Conservation (phyloP, 306 rosid species). For the Vigna mungo region DNA sequence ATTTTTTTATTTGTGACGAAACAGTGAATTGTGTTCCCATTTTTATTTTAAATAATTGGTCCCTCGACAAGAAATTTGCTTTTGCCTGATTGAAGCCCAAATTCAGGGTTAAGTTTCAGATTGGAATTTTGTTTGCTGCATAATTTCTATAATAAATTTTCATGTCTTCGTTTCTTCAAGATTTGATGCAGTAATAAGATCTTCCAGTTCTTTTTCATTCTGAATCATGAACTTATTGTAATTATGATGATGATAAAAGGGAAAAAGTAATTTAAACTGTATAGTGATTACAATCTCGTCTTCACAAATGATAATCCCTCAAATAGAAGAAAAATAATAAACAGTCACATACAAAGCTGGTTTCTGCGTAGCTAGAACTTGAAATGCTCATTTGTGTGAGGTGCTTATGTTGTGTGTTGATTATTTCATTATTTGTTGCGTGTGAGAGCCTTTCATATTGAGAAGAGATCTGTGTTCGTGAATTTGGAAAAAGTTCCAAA, state of each 20-base stretch:
- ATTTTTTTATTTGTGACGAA: slow-evolving; percentile 9
- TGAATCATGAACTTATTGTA: not conserved
- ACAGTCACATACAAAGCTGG: not conserved
- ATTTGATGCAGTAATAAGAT: slow-evolving; percentile 32
- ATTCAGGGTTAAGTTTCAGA: slow-evolving; percentile 14
- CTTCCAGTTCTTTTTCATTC: slow-evolving; percentile 1
- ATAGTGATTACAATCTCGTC: not conserved
- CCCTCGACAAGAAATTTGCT: slow-evolving; percentile 1
- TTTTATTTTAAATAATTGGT: slow-evolving; percentile 27
- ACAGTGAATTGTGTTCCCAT: slow-evolving; percentile 4
- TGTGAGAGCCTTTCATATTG: slow-evolving; percentile 9
- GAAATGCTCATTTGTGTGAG: not conserved
- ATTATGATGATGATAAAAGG: not conserved
- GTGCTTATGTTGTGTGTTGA: not conserved
- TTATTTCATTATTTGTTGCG: slow-evolving; percentile 20
- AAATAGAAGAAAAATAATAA: not conserved
- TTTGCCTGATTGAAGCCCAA: slow-evolving; percentile 8
- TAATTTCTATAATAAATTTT: slow-evolving; percentile 10
- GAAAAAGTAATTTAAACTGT: too few species aligned
- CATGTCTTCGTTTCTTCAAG: slow-evolving; percentile 15
- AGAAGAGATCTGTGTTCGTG: not conserved
- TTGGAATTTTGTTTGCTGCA: slow-evolving; percentile 9
- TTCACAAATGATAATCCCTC: not conserved
- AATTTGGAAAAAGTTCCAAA: slow-evolving; percentile 9
- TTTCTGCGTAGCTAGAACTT: slow-evolving; percentile 2